phyloP scores from a whole-genome alignment of 2,329 filamentous ascomycete genomes.

The Botrytis hyacinthi region DNA sequence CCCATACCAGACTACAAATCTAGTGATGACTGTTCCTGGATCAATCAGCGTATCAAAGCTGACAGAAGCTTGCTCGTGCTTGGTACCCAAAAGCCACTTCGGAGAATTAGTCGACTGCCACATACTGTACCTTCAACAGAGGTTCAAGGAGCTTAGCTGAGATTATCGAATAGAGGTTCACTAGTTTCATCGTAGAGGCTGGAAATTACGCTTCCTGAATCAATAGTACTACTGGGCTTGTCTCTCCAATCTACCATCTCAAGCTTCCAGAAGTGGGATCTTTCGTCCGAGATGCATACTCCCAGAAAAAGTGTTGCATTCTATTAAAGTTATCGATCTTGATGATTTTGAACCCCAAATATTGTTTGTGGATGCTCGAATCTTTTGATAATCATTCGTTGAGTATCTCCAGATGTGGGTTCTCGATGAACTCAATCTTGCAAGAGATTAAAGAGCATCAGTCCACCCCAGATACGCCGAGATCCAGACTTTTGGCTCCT shows the following conservation, averaged over 20 bases:
- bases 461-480: neutral
- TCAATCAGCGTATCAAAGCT: slow-evolving; percentile 20
- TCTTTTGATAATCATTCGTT: neutral
- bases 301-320: neutral
- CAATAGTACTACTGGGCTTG: neutral
- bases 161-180: neutral
- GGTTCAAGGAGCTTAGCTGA: neutral
- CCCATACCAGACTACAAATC: slow-evolving; percentile 4
- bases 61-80: slow-evolving; percentile 2
- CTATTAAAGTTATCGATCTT: neutral
- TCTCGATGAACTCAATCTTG: neutral
- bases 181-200: neutral
- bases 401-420: neutral
- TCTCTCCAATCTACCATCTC: neutral
- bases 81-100: slow-evolving; percentile 15
- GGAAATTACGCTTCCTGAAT: neutral
- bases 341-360: neutral
- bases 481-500: neutral
- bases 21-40: slow-evolving; percentile 22
- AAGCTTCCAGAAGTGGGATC: neutral
- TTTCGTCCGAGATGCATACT: neutral
- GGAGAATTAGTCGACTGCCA: slow-evolving; percentile 24
- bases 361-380: neutral
- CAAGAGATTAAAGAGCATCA: neutral
- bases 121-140: slow-evolving; percentile 10